phyloP scores from a whole-genome alignment of 2,329 filamentous ascomycete species.

The Peltaster fructicola region DNA sequence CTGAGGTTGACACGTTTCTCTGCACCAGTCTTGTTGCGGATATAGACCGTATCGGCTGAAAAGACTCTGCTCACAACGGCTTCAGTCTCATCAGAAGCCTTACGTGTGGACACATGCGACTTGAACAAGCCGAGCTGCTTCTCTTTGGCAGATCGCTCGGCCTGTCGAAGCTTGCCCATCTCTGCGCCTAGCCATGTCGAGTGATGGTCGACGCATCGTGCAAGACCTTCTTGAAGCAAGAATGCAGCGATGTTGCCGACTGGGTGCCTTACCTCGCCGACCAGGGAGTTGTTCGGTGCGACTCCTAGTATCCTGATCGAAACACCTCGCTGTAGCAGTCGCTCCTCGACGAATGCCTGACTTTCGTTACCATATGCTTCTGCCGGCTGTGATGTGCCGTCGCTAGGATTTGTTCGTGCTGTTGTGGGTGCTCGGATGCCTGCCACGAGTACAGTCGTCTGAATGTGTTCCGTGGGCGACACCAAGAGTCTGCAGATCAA shows the following conservation, averaged over 20 bases:
- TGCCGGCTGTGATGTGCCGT: slow-evolving; percentile 62
- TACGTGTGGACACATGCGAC: slow-evolving; percentile 53
- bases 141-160: slow-evolving; percentile 70
- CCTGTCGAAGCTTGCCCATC: slow-evolving; percentile 70
- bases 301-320: slow-evolving; percentile 69
- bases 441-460: slow-evolving; percentile 76
- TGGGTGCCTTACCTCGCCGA: slow-evolving; percentile 74
- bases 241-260: slow-evolving; percentile 81
- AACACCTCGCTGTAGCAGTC: slow-evolving; percentile 72
- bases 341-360: slow-evolving; percentile 67
- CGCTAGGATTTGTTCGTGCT: slow-evolving; percentile 61
- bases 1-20: slow-evolving; percentile 88
- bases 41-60: slow-evolving; percentile 72
- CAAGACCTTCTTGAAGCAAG: slow-evolving; percentile 72
- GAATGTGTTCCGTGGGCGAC: slow-evolving; percentile 66
- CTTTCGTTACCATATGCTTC: slow-evolving; percentile 86
- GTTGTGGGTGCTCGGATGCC: slow-evolving; percentile 83
- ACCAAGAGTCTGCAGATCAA: slow-evolving; percentile 68
- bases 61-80: slow-evolving; percentile 72
- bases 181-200: slow-evolving; percentile 77
- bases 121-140: slow-evolving; percentile 66
- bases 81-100: slow-evolving; percentile 47
- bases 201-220: slow-evolving; percentile 88
- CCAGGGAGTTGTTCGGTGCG: slow-evolving; percentile 80
- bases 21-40: slow-evolving; percentile 65